A percentile compares a stretch with the other conserved stretches of the same genome.
Conservation (phyloP, 306 rosid species). For the Casuarina cunninghamiana region DNA sequence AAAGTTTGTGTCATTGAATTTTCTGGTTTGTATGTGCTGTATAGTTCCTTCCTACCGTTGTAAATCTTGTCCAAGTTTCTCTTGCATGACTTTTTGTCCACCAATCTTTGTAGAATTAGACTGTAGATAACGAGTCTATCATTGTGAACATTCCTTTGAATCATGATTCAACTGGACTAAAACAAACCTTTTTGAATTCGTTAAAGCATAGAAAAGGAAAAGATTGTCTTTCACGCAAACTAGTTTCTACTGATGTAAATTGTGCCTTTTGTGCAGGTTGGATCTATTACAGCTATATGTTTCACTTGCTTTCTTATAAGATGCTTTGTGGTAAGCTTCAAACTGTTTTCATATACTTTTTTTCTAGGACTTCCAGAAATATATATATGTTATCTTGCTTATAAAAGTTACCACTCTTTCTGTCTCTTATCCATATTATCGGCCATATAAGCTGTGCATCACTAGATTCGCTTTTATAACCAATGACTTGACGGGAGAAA, state of each 20-base stretch:
- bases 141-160: not conserved
- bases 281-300: conserved; percentile 94
- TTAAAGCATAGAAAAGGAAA: not conserved
- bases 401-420: not conserved
- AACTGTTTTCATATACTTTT: conserved; percentile 9
- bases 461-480: not conserved
- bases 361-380: conserved; percentile 16
- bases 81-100: not conserved
- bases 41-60: not conserved
- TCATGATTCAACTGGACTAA: not conserved
- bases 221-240: not conserved
- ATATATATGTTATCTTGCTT: conserved; percentile 4
- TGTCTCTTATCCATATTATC: conserved; percentile 21
- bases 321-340: conserved; percentile 80
- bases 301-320: conserved; percentile 91
- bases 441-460: not conserved
- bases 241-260: not conserved
- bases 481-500: too few relatives aligned
- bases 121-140: not conserved
- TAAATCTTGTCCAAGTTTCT: not conserved
- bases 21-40: not conserved
- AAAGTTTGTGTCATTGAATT: not conserved
- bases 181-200: not conserved
- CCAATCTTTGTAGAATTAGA: not conserved
- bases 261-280: conserved; percentile 64